phyloP scores from a whole-genome alignment of 139 green algal genomes.

The Asterochloris erici region DNA sequence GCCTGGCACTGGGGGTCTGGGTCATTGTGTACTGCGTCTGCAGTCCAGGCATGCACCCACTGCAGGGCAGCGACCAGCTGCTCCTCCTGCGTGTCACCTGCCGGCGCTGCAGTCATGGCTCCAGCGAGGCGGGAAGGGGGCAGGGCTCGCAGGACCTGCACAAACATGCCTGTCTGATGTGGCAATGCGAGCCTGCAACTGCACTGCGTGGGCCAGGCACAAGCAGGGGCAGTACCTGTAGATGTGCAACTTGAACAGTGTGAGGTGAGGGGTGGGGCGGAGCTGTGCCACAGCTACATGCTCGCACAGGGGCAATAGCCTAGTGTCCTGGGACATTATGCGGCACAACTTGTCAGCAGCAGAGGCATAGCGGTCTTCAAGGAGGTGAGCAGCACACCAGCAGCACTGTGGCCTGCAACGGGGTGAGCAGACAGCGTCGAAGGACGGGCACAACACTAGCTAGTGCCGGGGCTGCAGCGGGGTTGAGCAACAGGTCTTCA shows the following conservation, averaged over 20 bases:
- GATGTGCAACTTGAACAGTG: background rate
- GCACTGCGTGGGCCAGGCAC: background rate
- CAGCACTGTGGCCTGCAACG: background rate
- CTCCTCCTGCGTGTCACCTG: background rate
- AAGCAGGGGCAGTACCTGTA: constrained; percentile 7
- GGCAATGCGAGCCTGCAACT: background rate
- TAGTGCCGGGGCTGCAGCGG: background rate
- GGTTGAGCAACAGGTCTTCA: background rate
- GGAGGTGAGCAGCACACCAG: background rate
- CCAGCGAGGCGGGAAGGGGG: constrained; percentile 46
- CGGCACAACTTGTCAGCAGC: background rate
- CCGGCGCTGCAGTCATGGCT: constrained; percentile 20
- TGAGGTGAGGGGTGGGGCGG: no score
- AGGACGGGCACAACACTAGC: background rate
- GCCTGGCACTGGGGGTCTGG: background rate
- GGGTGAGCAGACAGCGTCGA: background rate
- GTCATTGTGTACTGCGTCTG: constrained; percentile 4
- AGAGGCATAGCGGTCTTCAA: background rate
- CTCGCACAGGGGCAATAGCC: background rate
- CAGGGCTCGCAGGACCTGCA: constrained; percentile 37
- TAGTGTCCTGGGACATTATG: background rate
- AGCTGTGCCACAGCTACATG: background rate
- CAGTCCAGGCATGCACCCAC: constrained; percentile 8
- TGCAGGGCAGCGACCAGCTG: background rate
- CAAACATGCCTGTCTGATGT: background rate